These are phyloP conservation scores for Gossypium lobatum DNA, from an alignment of 441 rosid genomes.

Conservation along the genomic window DNA sequence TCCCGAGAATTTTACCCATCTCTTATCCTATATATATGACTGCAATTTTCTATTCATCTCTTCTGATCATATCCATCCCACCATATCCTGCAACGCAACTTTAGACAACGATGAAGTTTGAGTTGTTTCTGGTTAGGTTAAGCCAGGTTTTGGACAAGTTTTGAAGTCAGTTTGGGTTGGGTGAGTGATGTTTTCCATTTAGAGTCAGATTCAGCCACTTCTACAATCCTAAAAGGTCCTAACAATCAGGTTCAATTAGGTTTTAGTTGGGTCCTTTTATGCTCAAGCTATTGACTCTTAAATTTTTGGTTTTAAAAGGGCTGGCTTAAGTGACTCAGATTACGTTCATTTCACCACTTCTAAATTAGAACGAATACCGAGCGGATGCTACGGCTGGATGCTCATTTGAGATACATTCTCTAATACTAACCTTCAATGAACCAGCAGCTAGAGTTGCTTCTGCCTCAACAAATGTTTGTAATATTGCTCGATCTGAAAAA, in stretches of 20 bases:
- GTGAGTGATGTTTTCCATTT: not conserved
- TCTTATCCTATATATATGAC: not conserved
- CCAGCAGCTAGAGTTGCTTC: conserved; percentile 47
- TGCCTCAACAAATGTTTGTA: conserved; percentile 53
- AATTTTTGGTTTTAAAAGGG: not conserved
- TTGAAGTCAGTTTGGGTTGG: not conserved
- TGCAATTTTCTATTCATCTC: not conserved
- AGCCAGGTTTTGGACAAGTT: not conserved
- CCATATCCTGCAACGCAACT: not conserved
- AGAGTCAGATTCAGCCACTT: not conserved
- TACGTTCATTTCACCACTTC: not conserved
- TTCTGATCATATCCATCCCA: not conserved
- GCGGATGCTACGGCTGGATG: not conserved
- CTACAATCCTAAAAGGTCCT: not conserved
- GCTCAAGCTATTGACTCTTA: not conserved
- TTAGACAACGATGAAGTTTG: not conserved
- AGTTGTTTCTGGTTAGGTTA: not conserved
- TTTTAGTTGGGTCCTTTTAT: not conserved
- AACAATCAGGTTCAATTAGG: not conserved
- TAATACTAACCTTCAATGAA: conserved; percentile 52
- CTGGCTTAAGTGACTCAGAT: not conserved
- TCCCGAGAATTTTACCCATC: not conserved
- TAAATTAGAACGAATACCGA: not conserved
- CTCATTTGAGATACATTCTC: not conserved
- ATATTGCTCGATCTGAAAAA: conserved; percentile 64